phyloP scores from a whole-genome alignment of 148 eudicot genomes.

The Camellia japonica region DNA sequence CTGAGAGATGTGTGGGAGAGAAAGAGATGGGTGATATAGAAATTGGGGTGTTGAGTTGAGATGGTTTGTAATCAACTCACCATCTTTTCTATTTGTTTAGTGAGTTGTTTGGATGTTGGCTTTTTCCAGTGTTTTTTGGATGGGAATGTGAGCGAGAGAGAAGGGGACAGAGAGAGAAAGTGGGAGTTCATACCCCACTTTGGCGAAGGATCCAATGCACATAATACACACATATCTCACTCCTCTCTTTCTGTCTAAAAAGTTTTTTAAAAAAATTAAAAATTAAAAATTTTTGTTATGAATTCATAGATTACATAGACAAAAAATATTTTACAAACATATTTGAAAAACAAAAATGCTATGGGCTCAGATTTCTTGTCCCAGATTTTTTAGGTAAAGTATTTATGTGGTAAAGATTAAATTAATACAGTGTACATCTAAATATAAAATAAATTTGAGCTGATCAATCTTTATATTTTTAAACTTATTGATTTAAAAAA shows the following conservation, averaged over 20 bases:
- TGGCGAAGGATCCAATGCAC: slow-evolving; percentile 20
- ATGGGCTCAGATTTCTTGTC: too few species aligned
- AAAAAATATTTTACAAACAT: too few species aligned
- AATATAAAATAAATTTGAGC: too few species aligned
- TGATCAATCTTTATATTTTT: too few species aligned
- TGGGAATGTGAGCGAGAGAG: not conserved
- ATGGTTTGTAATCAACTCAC: slow-evolving; percentile 2
- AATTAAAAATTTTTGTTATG: too few species aligned
- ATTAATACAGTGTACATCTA: too few species aligned
- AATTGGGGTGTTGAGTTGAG: not conserved
- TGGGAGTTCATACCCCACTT: slow-evolving; percentile 12
- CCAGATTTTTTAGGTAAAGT: too few species aligned
- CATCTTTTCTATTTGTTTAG: slow-evolving; percentile 1
- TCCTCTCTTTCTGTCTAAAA: not conserved
- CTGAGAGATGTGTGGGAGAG: not conserved
- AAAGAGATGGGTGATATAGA: slow-evolving; percentile 7
- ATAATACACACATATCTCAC: slow-evolving; percentile 4
- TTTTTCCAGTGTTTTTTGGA: not conserved
- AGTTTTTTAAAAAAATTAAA: not conserved
- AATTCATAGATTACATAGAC: too few species aligned
- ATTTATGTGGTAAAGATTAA: too few species aligned
- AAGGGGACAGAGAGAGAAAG: not conserved
- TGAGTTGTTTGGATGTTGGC: not conserved
- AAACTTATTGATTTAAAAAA: too few species aligned
- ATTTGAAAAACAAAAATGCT: too few species aligned